Evolutionary conservation across 768 basidiomycete species (phyloP), one percentile per base, ranked within the genome.

Genomic region (Mycena maculata): DNA sequence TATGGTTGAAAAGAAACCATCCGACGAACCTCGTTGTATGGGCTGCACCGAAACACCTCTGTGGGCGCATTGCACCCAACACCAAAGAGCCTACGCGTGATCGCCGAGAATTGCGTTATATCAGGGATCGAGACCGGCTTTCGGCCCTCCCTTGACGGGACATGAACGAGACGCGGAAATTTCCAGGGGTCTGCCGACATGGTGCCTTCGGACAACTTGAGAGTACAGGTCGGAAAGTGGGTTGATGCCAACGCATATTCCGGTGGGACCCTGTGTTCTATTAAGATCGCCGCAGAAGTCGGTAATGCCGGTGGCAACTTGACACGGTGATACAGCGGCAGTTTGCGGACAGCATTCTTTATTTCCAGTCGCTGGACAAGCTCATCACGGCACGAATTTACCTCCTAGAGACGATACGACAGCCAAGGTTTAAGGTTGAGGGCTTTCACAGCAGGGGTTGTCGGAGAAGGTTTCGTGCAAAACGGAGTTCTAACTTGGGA

Each of bases 61-160:
- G 68, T 68, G 20, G 73, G 73, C 49, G 71, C 57, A 2, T 42
- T 41, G 56, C 71, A 74, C 4, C 58, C 52, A 22, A 74, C 73
- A 11, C 71, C 73, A 48, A 74, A 74, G 7, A 74, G 56, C 20
- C 18, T 33, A 16, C 61, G 69, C 5, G 71, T 74, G 47, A 74
- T 57, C 22, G 30, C 57, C 31, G 69, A 56, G 59, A 74, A 74
- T 47, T 74, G 73, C 3, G 73, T 74, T 22, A 67, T 72, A 56
- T 74, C 73, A 13, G 73, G 73, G 61, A 74, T 72, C 3, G 69
- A 70, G 52, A 72, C 48, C 0, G 73, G 67, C 45, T 74, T 74
- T 33, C 73, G 60, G 54, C 73, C 73, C 42, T 45, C 47, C 30
- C 60, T 57, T 1, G 63, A 56, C 12, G 73, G 73, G 27, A 63